phyloP scores from a whole-genome alignment of 176 grass and related monocot species.

The Musa itinerans region DNA sequence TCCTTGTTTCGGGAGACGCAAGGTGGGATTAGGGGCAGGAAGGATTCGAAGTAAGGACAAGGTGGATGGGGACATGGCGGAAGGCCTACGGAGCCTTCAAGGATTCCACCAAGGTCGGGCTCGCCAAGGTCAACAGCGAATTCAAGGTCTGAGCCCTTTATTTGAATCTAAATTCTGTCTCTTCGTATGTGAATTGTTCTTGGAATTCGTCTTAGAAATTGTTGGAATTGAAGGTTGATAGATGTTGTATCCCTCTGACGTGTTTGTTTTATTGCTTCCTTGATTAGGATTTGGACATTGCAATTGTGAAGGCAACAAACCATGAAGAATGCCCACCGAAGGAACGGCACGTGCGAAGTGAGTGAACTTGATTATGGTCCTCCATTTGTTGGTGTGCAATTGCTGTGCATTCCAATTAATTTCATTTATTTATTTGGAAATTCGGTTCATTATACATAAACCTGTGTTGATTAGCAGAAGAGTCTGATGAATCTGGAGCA shows the following conservation, averaged over 20 bases:
- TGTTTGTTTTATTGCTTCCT: background rate
- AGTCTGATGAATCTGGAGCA: background rate
- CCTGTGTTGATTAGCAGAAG: background rate
- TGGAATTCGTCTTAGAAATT: background rate
- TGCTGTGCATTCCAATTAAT: background rate
- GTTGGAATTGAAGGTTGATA: background rate
- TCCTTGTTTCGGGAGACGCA: constrained; percentile 3
- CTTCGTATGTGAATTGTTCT: too few species aligned
- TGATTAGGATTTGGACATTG: constrained; percentile 77
- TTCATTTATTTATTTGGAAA: background rate
- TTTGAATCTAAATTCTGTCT: background rate
- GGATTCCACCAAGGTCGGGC: constrained; percentile 96
- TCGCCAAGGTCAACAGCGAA: constrained; percentile 95
- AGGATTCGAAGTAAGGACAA: constrained; percentile 29
- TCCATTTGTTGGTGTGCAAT: background rate
- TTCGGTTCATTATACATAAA: background rate
- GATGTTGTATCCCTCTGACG: background rate
- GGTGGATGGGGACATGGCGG: constrained; percentile 58
- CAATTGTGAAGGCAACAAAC: constrained; percentile 95
- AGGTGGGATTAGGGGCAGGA: constrained; percentile 2
- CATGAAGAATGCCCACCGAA: constrained; percentile 92
- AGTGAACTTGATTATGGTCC: constrained; percentile 22
- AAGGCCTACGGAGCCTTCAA: constrained; percentile 95
- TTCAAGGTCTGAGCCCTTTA: constrained; percentile 50
- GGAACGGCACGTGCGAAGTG: constrained; percentile 86